Evolutionary conservation across 1,284 basidiomycete species (phyloP), one percentile per base, ranked within the genome.

Genomic region (Ganoderma lucidum): DNA sequence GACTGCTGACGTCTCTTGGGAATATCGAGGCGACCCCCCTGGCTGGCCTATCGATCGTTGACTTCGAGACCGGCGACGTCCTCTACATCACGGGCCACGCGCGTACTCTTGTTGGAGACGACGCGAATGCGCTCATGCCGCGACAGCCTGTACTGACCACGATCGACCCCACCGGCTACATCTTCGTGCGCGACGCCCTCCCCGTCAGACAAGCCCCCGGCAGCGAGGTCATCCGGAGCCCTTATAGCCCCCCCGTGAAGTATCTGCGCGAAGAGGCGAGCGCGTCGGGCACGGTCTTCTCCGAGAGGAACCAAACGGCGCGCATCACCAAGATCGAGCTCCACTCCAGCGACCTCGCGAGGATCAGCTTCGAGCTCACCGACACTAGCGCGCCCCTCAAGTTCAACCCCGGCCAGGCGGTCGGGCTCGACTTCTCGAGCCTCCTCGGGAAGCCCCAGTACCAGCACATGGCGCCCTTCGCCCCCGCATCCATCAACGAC

Each of bases 371-470:
- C 53, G 53, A 56, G 53, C 53, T 56, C 30, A 32, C 53, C 2
- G 53, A 56, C 30, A 5, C 53, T 6, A 30, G 53, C 53, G 15
- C 14, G 30, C 53, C 53, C 6, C 53, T 56, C 30, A 56, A 17
- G 53, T 56, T 56, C 53, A 56, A 30, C 53, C 30, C 53, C 17
- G 53, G 53, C 30, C 53, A 56, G 53, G 53, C 53, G 30, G 14
- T 56, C 30, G 53, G 30, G 30, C 53, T 56, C 30, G 53, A 56
- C 53, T 56, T 56, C 53, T 32, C 53, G 53, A 56, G 30, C 30
- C 53, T 56, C 14, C 53, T 56, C 53, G 53, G 53, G 30, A 56
- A 56, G 53, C 53, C 53, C 30, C 53, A 56, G 53, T 56, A 56
- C 15, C 53, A 56, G 53, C 53, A 56, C 53, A 56, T 56, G 53